Conservation (phyloP, 1,139 yeast species). For the Yamadazyma atlantica region DNA sequence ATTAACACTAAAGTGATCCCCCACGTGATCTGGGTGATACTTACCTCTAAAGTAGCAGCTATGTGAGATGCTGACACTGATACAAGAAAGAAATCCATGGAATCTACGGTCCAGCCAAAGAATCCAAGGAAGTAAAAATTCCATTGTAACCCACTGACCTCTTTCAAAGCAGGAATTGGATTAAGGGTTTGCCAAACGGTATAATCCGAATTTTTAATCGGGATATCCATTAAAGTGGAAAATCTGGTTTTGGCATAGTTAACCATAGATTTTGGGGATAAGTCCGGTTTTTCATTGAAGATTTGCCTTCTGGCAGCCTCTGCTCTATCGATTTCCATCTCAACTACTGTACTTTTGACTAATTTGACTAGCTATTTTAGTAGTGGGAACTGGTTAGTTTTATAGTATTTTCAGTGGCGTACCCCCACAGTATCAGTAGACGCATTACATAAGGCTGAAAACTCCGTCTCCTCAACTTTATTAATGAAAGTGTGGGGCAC, state of each 20-base stretch:
- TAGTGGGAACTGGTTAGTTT: too few relatives aligned
- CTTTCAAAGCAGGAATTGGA: slow-evolving; percentile 33
- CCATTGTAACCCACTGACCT: slow-evolving; percentile 42
- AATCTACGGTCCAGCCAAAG: slow-evolving; percentile 77
- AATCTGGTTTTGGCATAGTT: slow-evolving; percentile 28
- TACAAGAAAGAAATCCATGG: slow-evolving; percentile 74
- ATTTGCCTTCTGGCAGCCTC: slow-evolving; percentile 15
- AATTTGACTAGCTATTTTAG: too few relatives aligned
- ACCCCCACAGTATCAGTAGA: too few relatives aligned
- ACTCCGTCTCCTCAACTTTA: too few relatives aligned
- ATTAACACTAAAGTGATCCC: slow-evolving; percentile 77
- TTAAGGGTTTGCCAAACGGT: slow-evolving; percentile 23
- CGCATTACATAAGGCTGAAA: too few relatives aligned
- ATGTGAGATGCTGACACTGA: slow-evolving; percentile 58
- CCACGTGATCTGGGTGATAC: slow-evolving; percentile 65
- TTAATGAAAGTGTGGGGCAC: too few relatives aligned
- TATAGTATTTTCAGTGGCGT: too few relatives aligned
- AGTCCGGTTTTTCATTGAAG: slow-evolving; percentile 26
- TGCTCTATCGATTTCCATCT: slow-evolving; percentile 1
- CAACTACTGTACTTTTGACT: too few relatives aligned
- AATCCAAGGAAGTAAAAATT: slow-evolving; percentile 63
- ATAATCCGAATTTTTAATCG: slow-evolving; percentile 16
- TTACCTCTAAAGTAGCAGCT: slow-evolving; percentile 51
- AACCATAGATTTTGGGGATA: slow-evolving; percentile 22
- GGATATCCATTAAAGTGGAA: slow-evolving; percentile 23